Evolutionary conservation across 2,329 filamentous ascomycete species (phyloP).

Genomic region (Ambrosiella beaveri): DNA sequence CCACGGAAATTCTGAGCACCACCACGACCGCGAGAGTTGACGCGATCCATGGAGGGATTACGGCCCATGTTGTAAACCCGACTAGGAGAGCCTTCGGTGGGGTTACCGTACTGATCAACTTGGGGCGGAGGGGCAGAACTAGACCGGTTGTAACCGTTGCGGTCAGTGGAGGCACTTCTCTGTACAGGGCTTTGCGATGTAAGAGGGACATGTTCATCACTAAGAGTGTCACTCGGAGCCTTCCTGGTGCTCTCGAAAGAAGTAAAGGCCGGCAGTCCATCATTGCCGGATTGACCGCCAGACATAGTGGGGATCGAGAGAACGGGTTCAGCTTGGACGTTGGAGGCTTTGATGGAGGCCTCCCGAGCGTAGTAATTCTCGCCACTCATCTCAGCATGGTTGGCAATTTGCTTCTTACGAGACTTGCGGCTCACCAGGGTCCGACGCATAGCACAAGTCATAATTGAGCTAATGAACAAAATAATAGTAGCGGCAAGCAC

Average conservation of each 20-base stretch:
- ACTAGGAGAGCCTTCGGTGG: conserved; percentile 13
- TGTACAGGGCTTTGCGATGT: conserved; percentile 48
- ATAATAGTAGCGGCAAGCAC: conserved; percentile 79
- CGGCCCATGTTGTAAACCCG: background rate
- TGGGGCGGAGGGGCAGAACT: conserved; percentile 21
- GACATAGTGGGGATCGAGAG: conserved; percentile 33
- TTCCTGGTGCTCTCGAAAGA: conserved; percentile 47
- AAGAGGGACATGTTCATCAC: conserved; percentile 55
- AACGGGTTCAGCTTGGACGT: conserved; percentile 36
- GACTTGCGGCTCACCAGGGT: conserved; percentile 83
- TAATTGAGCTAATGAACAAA: conserved; percentile 62
- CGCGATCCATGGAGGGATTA: conserved; percentile 28
- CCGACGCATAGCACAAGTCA: conserved; percentile 88
- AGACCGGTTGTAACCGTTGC: conserved; percentile 20
- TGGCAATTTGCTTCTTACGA: conserved; percentile 76
- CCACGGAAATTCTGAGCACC: conserved; percentile 28
- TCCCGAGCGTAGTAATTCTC: conserved; percentile 74
- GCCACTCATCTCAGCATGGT: conserved; percentile 95
- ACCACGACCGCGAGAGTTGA: conserved; percentile 38
- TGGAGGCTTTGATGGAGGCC: conserved; percentile 32
- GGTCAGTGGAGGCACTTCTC: conserved; percentile 24
- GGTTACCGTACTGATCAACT: conserved; percentile 50
- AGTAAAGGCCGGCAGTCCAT: conserved; percentile 38
- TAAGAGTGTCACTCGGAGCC: conserved; percentile 28
- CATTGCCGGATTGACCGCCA: conserved; percentile 27